Evolutionary conservation across 352 stramenopile species (phyloP).

Genomic region (Phytophthora rubi): DNA sequence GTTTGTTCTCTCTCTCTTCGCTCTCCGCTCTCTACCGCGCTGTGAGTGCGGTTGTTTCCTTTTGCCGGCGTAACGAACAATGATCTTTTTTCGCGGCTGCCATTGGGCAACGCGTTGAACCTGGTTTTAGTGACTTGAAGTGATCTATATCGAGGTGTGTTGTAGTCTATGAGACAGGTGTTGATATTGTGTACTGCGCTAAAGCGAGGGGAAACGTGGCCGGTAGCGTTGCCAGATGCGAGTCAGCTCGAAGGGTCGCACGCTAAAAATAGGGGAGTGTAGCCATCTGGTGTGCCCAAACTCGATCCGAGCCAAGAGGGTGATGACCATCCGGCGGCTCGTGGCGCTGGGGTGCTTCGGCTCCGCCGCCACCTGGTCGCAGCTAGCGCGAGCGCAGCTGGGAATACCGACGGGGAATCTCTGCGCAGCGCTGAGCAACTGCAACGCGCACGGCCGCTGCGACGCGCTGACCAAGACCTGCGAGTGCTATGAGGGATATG

Average conservation of each 20-base stretch:
- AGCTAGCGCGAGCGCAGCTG: conserved; percentile 39
- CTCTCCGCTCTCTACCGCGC: conserved; percentile 31
- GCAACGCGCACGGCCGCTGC: conserved; percentile 91
- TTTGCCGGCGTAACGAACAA: conserved; percentile 27
- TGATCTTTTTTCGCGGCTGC: conserved; percentile 31
- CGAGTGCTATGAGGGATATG: conserved; percentile 89
- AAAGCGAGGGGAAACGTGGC: neutral
- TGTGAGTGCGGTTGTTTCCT: conserved; percentile 13
- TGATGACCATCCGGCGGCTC: neutral
- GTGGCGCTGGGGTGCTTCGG: neutral
- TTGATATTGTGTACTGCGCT: neutral
- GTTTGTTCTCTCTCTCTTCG: conserved; percentile 8
- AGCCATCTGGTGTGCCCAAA: conserved; percentile 19
- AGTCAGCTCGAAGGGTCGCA: conserved; percentile 16
- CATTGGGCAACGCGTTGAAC: conserved; percentile 7
- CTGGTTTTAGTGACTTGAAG: neutral
- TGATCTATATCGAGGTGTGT: neutral
- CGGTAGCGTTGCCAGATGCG: neutral
- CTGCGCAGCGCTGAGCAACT: conserved; percentile 84
- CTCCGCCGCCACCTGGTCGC: neutral
- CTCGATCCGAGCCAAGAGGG: neutral
- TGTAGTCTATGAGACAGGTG: too few species aligned
- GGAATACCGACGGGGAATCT: conserved; percentile 67
- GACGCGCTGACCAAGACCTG: conserved; percentile 86
- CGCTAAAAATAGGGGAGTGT: conserved; percentile 14